Base-by-base conservation (phyloP, 805 yeast species). In the Saturnispora gosingensis region DNA sequence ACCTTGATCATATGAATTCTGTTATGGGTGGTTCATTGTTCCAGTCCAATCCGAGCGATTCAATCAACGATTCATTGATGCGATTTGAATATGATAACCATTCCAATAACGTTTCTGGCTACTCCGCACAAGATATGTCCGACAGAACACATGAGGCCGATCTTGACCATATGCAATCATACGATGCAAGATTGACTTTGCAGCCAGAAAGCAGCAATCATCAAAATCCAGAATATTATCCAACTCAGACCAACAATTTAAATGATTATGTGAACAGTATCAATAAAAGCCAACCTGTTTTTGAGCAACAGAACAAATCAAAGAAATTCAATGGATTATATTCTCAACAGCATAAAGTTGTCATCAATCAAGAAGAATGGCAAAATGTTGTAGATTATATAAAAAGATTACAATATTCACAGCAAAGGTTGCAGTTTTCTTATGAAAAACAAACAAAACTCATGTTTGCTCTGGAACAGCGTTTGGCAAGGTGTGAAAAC, bases 391-490 rank as follows among this genome's bases (percentile, higher is more conserved):
- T 18, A 13, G 46, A 38, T 40, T 48, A 42, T 36, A 16, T 36
- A 22, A 42, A 48, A 16, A 44, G 36, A 22, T 24, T 50, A 11
- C 45, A 50, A 16, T 30, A 20, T 13, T 46, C 59, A 3, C 59
- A 58, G 4, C 36, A 25, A 39, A 46, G 59, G 3, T 45, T 43
- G 2, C 43, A 46, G 24, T 50, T 38, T 38, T 43, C 40, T 8
- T 38, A 30, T 38, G 62, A 59, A 39, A 55, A 54, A n/a, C 65
- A 63, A 40, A 57, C 56, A 28, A 52, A 56, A 18, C 53, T 60
- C 1, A 45, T 59, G 5, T 56, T 61, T 9, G 28, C 60, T 16
- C 54, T 65, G 13, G 67, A 67, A 49, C 69, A 65, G 47, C 56
- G 63, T 20, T 50, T 64, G 16, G 59, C 63, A 5, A 54, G 61